phyloP scores from a whole-genome alignment of 768 basidiomycete genomes.

The Phaeolepiota aurea region DNA sequence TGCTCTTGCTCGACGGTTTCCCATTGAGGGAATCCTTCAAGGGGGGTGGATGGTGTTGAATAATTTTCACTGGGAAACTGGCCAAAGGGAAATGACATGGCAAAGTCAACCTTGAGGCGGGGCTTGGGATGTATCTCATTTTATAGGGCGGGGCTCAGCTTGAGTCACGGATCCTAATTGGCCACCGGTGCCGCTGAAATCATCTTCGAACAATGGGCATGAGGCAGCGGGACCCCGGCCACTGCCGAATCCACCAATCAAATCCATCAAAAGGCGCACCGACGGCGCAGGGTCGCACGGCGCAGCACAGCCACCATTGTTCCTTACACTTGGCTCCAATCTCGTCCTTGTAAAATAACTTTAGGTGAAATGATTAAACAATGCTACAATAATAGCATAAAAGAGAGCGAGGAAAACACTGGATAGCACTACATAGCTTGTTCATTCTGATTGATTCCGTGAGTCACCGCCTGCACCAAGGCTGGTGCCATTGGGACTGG shows the following conservation, averaged over 20 bases:
- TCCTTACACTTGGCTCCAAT: conserved; percentile 15
- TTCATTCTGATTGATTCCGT: too few species aligned
- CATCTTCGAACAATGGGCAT: conserved; percentile 25
- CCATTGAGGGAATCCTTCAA: conserved; percentile 30
- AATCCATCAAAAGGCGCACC: conserved; percentile 9
- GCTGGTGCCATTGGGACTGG: too few species aligned
- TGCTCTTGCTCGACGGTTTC: conserved; percentile 32
- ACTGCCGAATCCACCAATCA: conserved; percentile 15
- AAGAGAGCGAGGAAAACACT: too few species aligned
- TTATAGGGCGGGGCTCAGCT: conserved; percentile 25
- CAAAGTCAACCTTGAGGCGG: neutral
- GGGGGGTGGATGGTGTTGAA: conserved; percentile 41
- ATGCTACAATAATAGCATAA: too few species aligned
- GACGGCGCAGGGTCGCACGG: conserved; percentile 13
- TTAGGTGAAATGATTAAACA: too few species aligned
- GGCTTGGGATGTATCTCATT: conserved; percentile 8
- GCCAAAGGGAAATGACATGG: conserved; percentile 41
- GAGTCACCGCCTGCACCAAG: too few species aligned
- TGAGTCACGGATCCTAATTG: conserved; percentile 18
- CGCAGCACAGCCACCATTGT: conserved; percentile 17
- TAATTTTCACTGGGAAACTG: conserved; percentile 37
- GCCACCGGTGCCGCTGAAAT: conserved; percentile 7
- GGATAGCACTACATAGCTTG: too few species aligned
- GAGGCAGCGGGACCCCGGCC: conserved; percentile 17
- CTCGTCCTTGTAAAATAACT: neutral